phyloP scores from a whole-genome alignment of 176 grass and related monocot species.

The Aechmea fasciata region DNA sequence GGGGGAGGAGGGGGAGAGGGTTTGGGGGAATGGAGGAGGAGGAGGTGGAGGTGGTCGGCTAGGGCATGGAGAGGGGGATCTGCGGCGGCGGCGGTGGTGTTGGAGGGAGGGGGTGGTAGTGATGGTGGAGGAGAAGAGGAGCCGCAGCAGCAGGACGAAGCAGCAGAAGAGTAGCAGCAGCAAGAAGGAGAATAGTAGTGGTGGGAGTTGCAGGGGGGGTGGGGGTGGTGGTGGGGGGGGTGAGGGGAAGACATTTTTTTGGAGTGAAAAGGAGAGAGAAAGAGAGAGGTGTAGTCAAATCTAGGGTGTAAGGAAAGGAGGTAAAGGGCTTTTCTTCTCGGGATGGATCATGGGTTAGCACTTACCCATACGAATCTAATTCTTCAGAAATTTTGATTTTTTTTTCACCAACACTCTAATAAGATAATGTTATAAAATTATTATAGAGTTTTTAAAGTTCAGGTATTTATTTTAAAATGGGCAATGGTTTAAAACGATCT shows the following conservation, averaged over 20 bases:
- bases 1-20: neutral
- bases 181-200: neutral
- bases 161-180: slow-evolving; percentile 4
- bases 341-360: neutral
- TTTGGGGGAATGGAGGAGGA: slow-evolving; percentile 22
- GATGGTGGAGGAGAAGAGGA: neutral
- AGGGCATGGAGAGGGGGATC: slow-evolving; percentile 18
- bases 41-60: slow-evolving; percentile 5
- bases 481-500: no score
- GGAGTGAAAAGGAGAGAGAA: neutral
- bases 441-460: no score
- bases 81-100: slow-evolving; percentile 2
- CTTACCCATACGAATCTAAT: no score
- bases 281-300: neutral
- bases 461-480: no score
- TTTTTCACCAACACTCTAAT: no score
- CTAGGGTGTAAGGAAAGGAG: neutral
- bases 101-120: slow-evolving; percentile 17
- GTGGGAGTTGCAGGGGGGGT: no score
- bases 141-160: neutral
- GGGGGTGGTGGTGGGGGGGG: neutral
- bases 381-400: no score
- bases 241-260: slow-evolving; percentile 3
- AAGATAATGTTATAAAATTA: no score
- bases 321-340: neutral